Evolutionary conservation across 306 rosid species (phyloP), one percentile per base, ranked within the genome.

Genomic region (Clitoria ternatea): DNA sequence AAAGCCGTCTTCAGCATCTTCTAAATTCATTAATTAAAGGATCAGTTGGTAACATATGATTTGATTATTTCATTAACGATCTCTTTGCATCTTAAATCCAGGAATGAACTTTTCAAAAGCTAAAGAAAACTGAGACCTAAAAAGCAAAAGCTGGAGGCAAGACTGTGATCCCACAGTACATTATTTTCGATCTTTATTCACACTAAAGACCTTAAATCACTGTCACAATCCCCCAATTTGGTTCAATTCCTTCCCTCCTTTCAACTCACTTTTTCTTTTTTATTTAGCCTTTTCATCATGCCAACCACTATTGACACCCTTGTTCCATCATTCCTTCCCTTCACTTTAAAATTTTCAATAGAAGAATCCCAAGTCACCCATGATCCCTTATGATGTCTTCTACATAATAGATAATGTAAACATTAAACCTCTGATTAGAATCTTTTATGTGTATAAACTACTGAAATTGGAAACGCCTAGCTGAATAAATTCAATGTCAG

Each of bases 271-370:
- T 83, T 83, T 84, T 57, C 84, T 79, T 80, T 63, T 69, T 73
- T 50, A 59, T 44, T 71, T 53, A 66, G 60, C 73, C 40, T 84
- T 82, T 80, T 48, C 85, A 86, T 81, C 84, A 73, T 86, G 64
- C 83, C 78, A 69, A 29, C 85, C 90, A 78, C 89, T 83, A 43
- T 72, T 50, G 72, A 70, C 80, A 61, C 72, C 88, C 78, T 73
- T 69, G 64, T 79, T 86, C 80, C 94, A 85, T 88, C 91, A 87
- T 88, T 87, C 79, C 24, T 53, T 32, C 75, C 65, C 55, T 44
- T 56, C 77, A 55, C 85, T 72, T 73, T 72, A 32, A 0, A 14
- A n/a, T 78, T 72, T 77, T 60, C 49, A 70, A 65, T 47, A 18
- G 30, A 13, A 82, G 85, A 67, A 81, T 84, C 84, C 83, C 82